Conservation (phyloP, 1,284 basidiomycete species). For the Cystobasidium sp. region DNA sequence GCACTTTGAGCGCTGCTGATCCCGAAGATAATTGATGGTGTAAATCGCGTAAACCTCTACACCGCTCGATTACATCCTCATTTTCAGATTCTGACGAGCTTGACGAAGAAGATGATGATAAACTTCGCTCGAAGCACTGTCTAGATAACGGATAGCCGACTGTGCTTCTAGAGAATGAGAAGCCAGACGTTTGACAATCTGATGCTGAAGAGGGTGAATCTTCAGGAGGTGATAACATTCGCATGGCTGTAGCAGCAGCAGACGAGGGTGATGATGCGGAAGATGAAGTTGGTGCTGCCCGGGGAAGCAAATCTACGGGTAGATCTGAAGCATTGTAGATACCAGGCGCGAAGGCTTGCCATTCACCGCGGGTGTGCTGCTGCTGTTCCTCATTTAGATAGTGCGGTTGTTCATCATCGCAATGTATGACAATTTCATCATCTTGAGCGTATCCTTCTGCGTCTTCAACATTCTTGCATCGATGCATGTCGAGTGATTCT, state of each 20-base stretch:
- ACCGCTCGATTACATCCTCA: constrained; percentile 22
- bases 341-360: constrained; percentile 26
- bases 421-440: constrained; percentile 9
- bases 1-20: not conserved
- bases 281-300: constrained; percentile 11
- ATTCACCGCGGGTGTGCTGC: constrained; percentile 6
- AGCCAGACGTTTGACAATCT: constrained; percentile 7
- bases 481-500: constrained; percentile 41
- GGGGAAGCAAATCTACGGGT: not conserved
- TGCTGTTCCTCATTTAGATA: not conserved
- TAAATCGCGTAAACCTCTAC: not conserved
- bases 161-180: constrained; percentile 2
- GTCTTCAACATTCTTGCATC: constrained; percentile 26
- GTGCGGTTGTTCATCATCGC: not conserved
- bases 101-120: constrained; percentile 12
- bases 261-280: constrained; percentile 27
- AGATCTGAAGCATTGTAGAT: constrained; percentile 6
- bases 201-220: constrained; percentile 25
- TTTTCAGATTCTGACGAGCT: constrained; percentile 16
- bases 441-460: constrained; percentile 25
- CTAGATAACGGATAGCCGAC: constrained; percentile 22
- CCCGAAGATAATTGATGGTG: not conserved
- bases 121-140: not conserved
- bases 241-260: constrained; percentile 1
- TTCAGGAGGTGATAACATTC: constrained; percentile 8